Conservation (phyloP, 2,329 filamentous ascomycete genomes). For the Colletotrichum spinosum region DNA sequence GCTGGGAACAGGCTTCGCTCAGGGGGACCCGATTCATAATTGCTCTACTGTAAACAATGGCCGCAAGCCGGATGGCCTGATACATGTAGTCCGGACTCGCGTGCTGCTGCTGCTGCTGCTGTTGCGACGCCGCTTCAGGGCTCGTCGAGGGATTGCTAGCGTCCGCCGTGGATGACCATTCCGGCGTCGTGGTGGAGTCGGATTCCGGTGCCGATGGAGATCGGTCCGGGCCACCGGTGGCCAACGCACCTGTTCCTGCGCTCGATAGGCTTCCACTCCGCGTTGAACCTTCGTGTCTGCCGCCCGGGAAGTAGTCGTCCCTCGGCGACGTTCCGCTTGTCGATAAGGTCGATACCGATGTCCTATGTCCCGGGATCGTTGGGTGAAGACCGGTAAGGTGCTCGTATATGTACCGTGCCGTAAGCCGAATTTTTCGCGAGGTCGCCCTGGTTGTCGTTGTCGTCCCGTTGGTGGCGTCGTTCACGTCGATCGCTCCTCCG, state of each 20-base stretch:
- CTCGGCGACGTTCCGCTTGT: slow-evolving; percentile 3
- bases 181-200: slow-evolving; percentile 33
- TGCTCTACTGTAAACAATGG: slow-evolving; percentile 60
- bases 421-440: slow-evolving; percentile 19
- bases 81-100: slow-evolving; percentile 57
- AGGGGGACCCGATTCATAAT: slow-evolving; percentile 57
- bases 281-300: slow-evolving; percentile 13
- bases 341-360: slow-evolving; percentile 9
- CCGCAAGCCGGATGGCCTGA: slow-evolving; percentile 57
- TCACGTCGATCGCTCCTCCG: slow-evolving; percentile 1
- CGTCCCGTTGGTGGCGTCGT: slow-evolving; percentile 1
- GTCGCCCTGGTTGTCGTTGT: slow-evolving; percentile 7
- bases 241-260: slow-evolving; percentile 15
- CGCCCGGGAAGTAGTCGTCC: not conserved
- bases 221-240: slow-evolving; percentile 13
- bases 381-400: slow-evolving; percentile 17
- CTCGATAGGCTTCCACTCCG: slow-evolving; percentile 17
- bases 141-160: slow-evolving; percentile 21
- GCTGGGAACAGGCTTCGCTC: slow-evolving; percentile 50
- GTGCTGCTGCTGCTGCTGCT: slow-evolving; percentile 17
- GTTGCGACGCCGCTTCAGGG: slow-evolving; percentile 4
- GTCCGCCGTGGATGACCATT: slow-evolving; percentile 20
- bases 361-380: slow-evolving; percentile 16
- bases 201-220: slow-evolving; percentile 18
- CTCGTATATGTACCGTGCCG: slow-evolving; percentile 24